Evolutionary conservation across 345 rosid genomes (phyloP), one percentile per base, ranked within the genome.

Genomic region (Excoecaria cochinchinensis): DNA sequence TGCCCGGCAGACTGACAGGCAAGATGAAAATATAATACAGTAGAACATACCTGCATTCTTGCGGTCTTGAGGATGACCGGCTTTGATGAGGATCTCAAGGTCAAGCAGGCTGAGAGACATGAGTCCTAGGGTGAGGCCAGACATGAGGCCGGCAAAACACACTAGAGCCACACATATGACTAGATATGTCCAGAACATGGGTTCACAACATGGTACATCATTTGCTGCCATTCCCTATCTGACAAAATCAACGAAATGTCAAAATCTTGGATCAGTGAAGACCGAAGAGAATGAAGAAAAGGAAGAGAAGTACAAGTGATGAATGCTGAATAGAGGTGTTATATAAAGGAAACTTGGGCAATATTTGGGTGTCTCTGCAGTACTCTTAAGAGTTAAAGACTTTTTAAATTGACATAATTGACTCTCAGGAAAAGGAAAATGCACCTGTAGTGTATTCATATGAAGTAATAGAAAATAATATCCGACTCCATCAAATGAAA

Each of bases 61-160:
- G 42, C 90, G 86, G 67, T 88, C 95, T 13, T 83, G 82, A n/a
- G 96, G 93, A 72, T 72, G 83, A 63, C 98, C 98, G 9, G 97
- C 90, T 77, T 83, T 92, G 75, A 82, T 76, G 61, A 94, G 86
- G 78, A 94, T 89, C 79, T 94, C 98, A 4, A 92, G 96, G 79
- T 94, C 97, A 42, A 94, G 93, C 4, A 88, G 71, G 84, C 93
- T 89, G 73, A 94, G 90, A 59, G 97, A 92, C 97, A 94, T 94
- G 79, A 94, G 97, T 50, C 98, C 98, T 19, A 94, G 78, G 40
- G 96, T 90, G 31, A 94, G 89, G 17, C 98, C 97, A 47, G 98
- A 94, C 98, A 94, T 92, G 61, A 94, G 85, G 69, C 98, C 98
- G 46, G 97, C 96, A 21, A 94, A 94, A 25, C 57, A 78, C 44